phyloP scores from a whole-genome alignment of 2,329 filamentous ascomycete genomes.

The Claviceps spartinae region DNA sequence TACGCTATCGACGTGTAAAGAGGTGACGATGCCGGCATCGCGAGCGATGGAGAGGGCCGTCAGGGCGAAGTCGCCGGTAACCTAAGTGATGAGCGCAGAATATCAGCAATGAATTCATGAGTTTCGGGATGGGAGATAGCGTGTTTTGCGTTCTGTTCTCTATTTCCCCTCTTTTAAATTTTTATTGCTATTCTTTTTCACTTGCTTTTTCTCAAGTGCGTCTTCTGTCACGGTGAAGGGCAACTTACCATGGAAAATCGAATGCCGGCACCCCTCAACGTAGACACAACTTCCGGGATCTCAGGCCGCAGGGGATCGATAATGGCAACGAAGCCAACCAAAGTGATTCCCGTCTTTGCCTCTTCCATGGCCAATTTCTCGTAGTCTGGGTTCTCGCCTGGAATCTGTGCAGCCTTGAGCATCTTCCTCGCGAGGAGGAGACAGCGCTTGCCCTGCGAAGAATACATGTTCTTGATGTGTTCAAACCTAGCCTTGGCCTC shows the following conservation, averaged over 20 bases:
- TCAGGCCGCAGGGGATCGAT: conserved; percentile 67
- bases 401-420: conserved; percentile 27
- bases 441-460: conserved; percentile 52
- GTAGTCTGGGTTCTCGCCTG: conserved; percentile 21
- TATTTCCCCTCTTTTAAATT: no score
- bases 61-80: conserved; percentile 65
- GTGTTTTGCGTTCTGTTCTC: no score
- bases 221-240: no score
- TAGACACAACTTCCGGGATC: conserved; percentile 53
- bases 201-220: no score
- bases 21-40: conserved; percentile 57
- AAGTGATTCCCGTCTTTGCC: conserved; percentile 43
- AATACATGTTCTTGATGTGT: conserved; percentile 53
- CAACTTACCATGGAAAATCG: conserved; percentile 57
- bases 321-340: conserved; percentile 63
- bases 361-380: conserved; percentile 45
- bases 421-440: conserved; percentile 52
- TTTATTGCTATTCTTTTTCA: no score
- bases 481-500: conserved; percentile 35
- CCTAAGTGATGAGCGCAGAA: conserved; percentile 18
- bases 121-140: no score
- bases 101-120: not conserved
- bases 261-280: conserved; percentile 55
- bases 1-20: conserved; percentile 37
- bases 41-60: conserved; percentile 61